Percentiles rank a stretch among this genome's conserved stretches.
Conservation (phyloP, 176 grass and related monocot species). For the maize (Zea mays) region DNA sequence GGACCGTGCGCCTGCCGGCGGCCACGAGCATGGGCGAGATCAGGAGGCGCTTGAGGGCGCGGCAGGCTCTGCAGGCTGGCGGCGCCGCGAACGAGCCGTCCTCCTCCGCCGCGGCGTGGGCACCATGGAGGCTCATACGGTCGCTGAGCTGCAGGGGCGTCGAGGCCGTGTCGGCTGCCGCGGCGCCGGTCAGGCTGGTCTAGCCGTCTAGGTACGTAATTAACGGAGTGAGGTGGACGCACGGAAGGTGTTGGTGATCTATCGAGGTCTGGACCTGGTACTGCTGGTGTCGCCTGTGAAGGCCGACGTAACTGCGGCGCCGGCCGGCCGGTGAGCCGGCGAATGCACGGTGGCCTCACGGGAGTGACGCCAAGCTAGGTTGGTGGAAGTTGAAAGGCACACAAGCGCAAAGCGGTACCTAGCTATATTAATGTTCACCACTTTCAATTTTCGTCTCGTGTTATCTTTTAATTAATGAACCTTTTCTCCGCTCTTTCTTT, state of each 20-base stretch:
- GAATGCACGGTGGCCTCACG: constrained; percentile 30
- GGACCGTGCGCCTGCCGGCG: constrained; percentile 57
- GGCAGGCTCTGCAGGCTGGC: neutral
- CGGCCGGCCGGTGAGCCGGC: constrained; percentile 37
- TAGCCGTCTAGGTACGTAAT: constrained; percentile 15
- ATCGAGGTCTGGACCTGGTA: neutral
- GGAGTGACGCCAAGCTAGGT: neutral
- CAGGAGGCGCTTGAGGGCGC: constrained; percentile 55
- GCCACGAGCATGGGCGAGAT: constrained; percentile 76
- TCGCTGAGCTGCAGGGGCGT: constrained; percentile 75
- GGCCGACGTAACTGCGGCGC: neutral
- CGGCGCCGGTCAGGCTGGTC: constrained; percentile 54
- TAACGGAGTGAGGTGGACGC: too few relatives aligned
- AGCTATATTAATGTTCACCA: constrained; percentile 9
- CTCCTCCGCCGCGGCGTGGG: constrained; percentile 5
- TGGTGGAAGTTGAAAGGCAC: constrained; percentile 17
- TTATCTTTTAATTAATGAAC: neutral
- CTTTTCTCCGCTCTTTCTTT: neutral
- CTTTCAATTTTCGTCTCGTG: neutral
- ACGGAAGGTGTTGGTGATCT: neutral
- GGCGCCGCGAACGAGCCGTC: constrained; percentile 14
- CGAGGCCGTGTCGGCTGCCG: constrained; percentile 56
- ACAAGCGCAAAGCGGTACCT: constrained; percentile 16
- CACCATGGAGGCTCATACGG: constrained; percentile 63
- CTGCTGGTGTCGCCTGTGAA: constrained; percentile 20